Conservation (phyloP, 148 eudicot genomes). For the Bassia scoparia region DNA sequence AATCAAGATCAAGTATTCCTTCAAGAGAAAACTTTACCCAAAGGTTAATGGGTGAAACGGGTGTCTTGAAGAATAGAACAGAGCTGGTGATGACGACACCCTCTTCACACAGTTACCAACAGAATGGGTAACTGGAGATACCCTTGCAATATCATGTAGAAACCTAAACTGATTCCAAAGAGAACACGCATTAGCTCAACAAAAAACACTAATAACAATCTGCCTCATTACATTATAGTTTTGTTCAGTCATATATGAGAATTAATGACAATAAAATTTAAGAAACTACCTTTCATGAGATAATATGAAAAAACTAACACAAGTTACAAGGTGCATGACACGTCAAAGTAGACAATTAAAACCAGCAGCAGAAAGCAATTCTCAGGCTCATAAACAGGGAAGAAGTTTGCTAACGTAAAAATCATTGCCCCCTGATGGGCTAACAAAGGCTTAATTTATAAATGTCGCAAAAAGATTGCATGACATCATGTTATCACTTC, state of each 20-base stretch:
- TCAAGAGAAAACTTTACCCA: constrained; percentile 45
- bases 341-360: not conserved
- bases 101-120: constrained; percentile 93
- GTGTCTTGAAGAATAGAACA: constrained; percentile 79
- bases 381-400: not conserved
- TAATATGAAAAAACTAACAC: not conserved
- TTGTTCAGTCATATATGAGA: not conserved
- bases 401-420: too few relatives aligned
- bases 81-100: constrained; percentile 89
- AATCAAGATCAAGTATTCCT: not conserved
- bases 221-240: not conserved
- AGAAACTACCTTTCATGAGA: not conserved
- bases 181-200: not conserved
- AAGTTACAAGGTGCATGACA: not conserved
- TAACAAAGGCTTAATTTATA: not conserved
- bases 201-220: too few relatives aligned
- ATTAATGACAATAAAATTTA: not conserved
- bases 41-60: constrained; percentile 65
- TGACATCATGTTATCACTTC: not conserved
- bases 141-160: constrained; percentile 94
- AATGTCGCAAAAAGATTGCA: not conserved
- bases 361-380: not conserved
- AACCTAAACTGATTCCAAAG: constrained; percentile 47
- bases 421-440: not conserved
- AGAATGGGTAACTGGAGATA: constrained; percentile 91